phyloP scores from a whole-genome alignment of 306 rosid genomes.

The Glycine latifolia region DNA sequence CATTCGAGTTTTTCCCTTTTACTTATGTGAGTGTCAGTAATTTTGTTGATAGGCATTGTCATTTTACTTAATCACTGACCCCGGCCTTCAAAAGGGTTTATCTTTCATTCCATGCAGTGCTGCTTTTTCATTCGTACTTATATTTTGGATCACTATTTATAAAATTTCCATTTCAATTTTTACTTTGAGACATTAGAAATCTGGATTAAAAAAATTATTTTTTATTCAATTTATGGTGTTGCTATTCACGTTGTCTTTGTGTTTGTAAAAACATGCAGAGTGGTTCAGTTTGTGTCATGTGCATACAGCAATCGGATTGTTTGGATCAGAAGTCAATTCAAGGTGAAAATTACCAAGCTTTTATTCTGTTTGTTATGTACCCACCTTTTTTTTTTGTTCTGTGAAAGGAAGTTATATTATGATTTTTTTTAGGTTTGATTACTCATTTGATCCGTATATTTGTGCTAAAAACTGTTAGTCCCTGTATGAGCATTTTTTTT shows the following conservation, averaged over 20 bases:
- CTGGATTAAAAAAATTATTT: neutral
- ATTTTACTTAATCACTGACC: neutral
- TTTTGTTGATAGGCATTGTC: neutral
- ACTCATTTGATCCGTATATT: neutral
- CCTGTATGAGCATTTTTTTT: neutral
- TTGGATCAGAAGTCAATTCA: constrained; percentile 23
- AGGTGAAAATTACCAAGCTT: neutral
- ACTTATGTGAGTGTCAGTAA: neutral
- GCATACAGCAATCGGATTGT: constrained; percentile 2
- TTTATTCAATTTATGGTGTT: neutral
- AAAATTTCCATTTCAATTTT: neutral
- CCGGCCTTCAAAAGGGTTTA: neutral
- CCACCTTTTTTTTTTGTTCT: neutral
- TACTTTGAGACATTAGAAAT: neutral
- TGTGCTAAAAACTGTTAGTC: neutral
- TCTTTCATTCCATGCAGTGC: neutral
- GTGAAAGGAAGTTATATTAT: too few species aligned
- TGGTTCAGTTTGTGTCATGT: neutral
- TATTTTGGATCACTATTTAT: neutral
- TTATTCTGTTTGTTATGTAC: constrained; percentile 1
- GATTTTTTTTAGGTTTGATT: neutral
- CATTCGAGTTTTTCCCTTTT: neutral
- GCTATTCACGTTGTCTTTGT: neutral
- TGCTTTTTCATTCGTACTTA: neutral
- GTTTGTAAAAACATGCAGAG: neutral